Conservation (phyloP, 2,329 filamentous ascomycete species). For the Trichoderma pleuroti region DNA sequence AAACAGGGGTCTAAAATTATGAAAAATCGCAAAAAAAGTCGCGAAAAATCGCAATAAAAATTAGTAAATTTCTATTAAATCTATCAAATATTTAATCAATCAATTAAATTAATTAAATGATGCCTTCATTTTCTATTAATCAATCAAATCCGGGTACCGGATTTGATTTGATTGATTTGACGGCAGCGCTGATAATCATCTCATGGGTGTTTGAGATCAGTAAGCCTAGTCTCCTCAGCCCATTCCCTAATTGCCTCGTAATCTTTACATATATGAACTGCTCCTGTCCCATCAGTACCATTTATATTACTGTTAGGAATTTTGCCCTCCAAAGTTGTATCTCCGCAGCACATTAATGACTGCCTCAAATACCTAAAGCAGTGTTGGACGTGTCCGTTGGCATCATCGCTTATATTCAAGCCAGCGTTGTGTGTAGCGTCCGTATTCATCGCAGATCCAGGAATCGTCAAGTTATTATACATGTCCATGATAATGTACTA, state of each 20-base stretch:
- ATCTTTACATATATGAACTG: not conserved
- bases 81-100: too few species aligned
- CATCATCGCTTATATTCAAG: not conserved
- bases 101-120: too few species aligned
- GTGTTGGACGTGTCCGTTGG: not conserved
- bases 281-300: slow-evolving; percentile 5
- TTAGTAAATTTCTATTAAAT: too few species aligned
- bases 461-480: not conserved
- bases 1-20: too few species aligned
- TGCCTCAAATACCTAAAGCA: slow-evolving; percentile 5
- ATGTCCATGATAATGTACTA: slow-evolving; percentile 2
- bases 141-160: too few species aligned
- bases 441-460: not conserved
- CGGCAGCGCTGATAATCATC: not conserved
- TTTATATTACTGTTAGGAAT: not conserved
- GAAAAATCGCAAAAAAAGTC: too few species aligned
- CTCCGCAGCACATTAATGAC: not conserved
- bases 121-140: too few species aligned
- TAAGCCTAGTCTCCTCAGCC: not conserved
- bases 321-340: not conserved
- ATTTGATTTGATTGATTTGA: too few species aligned
- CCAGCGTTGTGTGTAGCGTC: not conserved
- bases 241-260: not conserved
- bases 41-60: too few species aligned
- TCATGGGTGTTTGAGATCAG: not conserved